Percentiles rank a stretch among this genome's conserved stretches.
Conservation (phyloP, 768 basidiomycete species). For the Leccinum incarnatum region DNA sequence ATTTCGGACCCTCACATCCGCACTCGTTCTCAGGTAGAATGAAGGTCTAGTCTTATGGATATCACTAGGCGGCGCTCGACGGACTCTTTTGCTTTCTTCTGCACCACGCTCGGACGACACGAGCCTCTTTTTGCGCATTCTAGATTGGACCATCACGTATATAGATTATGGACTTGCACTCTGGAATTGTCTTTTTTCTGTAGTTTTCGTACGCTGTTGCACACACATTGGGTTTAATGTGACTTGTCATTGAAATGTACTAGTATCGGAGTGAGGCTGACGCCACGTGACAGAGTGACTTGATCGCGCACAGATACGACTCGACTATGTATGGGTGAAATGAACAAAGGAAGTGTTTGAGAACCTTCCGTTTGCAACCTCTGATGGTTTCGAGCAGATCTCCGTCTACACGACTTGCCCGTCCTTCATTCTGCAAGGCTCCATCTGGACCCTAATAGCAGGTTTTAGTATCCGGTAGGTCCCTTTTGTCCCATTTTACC, state of each 20-base stretch:
- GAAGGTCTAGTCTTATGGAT: slow-evolving; percentile 10
- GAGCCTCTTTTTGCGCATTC: slow-evolving; percentile 16
- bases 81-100: slow-evolving; percentile 3
- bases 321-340: background rate
- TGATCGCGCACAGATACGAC: background rate
- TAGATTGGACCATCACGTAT: slow-evolving; percentile 24
- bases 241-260: slow-evolving; percentile 8
- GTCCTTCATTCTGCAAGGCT: background rate
- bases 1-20: slow-evolving; percentile 15
- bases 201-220: slow-evolving; percentile 24
- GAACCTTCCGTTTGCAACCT: background rate
- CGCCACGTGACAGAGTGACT: slow-evolving; percentile 8
- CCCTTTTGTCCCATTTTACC: background rate
- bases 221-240: slow-evolving; percentile 16
- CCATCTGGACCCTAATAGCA: background rate
- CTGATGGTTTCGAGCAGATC: slow-evolving; percentile 5
- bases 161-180: slow-evolving; percentile 30
- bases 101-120: slow-evolving; percentile 8
- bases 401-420: slow-evolving; percentile 11
- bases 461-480: slow-evolving; percentile 9
- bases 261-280: background rate
- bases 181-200: slow-evolving; percentile 19
- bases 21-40: slow-evolving; percentile 28
- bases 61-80: background rate
- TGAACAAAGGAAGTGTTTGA: background rate